Percentiles rank a stretch among this genome's conserved stretches.
These are phyloP conservation scores for Arthrobotrys pseudoclavata DNA, from an alignment of 2,329 filamentous ascomycete species.

Conservation along the genomic window DNA sequence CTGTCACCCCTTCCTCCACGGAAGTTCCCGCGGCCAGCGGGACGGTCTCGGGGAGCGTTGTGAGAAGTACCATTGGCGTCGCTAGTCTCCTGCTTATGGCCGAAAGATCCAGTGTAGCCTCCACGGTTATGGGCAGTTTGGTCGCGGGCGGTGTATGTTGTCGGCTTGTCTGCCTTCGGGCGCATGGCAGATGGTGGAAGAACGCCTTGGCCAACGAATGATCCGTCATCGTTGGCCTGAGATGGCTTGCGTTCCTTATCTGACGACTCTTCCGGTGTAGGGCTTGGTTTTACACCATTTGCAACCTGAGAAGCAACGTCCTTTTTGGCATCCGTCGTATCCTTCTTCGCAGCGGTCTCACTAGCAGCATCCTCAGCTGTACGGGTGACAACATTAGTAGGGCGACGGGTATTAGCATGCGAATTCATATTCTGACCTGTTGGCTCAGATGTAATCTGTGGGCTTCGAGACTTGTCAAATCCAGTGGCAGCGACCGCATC, in stretches of 20 bases:
- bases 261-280: constrained; percentile 21
- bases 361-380: constrained; percentile 27
- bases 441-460: constrained; percentile 47
- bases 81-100: constrained; percentile 45
- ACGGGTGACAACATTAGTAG: constrained; percentile 31
- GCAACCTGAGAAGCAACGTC: constrained; percentile 11
- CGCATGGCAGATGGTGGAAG: constrained; percentile 49
- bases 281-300: constrained; percentile 32
- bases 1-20: constrained; percentile 59
- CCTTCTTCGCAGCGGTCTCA: constrained; percentile 39
- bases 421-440: constrained; percentile 38
- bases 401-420: constrained; percentile 28
- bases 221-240: constrained; percentile 51
- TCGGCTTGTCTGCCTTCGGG: constrained; percentile 46
- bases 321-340: constrained; percentile 33
- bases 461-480: constrained; percentile 46
- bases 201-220: constrained; percentile 59
- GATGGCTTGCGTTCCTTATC: constrained; percentile 51
- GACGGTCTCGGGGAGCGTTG: constrained; percentile 37
- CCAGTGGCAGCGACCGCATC: constrained; percentile 22
- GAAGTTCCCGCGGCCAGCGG: constrained; percentile 58
- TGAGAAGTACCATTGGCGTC: constrained; percentile 35
- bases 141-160: constrained; percentile 31
- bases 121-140: constrained; percentile 35
- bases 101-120: constrained; percentile 29